Base-by-base conservation (phyloP, 805 yeast genomes). In the Saccharomyces eubayanus region DNA sequence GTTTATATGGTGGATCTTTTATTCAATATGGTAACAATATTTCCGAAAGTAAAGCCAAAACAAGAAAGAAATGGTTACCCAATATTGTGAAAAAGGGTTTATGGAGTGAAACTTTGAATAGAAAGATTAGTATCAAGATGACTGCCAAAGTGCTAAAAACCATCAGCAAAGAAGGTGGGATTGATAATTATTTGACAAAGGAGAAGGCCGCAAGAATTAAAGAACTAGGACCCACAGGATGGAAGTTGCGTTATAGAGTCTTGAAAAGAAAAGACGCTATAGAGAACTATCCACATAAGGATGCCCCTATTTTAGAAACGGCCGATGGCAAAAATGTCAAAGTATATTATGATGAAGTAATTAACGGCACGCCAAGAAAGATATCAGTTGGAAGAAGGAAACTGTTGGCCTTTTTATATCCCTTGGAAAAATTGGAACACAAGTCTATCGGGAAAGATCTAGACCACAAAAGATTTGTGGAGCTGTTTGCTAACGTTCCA, bases 141-240 rank as follows among this genome's bases (percentile, higher is more conserved):
- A 84, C 90, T 6, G 80, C 97, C 5, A 80, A 84, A 55, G 97
- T 90, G 5, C 77, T 94, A 65, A 82, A 84, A 63, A 90, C 97
- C 0, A 85, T 94, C 55, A 85, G 88, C 55, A 88, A 83, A 62
- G 98, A 92, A 69, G 99, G 99, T 57, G 99, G 99, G 5, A 76
- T 94, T 53, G 99, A 94, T 67, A 84, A 84, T 59, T 94, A 94
- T 67, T 71, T 94, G 57, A 78, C 83, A 46, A 94, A 94, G 71
- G 96, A 90, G 55, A 89, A 87, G 60, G 76, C 95, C 5, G 95
- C 96, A 2, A 79, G 99, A 73, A 77, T 89, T 59, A 94, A 94
- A 74, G 96, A 94, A 68, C 74, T 94, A 65, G 99, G 99, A 0
- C 85, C 91, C 52, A 76, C 80, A 54, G 99, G 98, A 31, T 94